Percentiles rank a stretch among this genome's conserved stretches.
Conservation (phyloP, 306 rosid genomes). For the Acacia acuminata region DNA sequence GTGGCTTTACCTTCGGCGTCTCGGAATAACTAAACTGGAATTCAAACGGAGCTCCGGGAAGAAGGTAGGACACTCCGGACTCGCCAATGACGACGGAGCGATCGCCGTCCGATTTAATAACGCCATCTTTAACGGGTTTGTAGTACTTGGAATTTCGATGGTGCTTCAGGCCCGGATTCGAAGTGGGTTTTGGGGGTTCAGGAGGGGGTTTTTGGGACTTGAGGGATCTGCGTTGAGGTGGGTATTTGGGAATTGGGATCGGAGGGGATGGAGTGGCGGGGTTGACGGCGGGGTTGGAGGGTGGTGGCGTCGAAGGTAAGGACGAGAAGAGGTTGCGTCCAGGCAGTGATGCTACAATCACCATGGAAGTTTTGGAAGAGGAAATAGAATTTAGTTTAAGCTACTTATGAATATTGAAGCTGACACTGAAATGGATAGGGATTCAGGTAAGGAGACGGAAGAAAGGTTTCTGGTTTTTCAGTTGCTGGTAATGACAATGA, state of each 20-base stretch:
- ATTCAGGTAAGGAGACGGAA: background rate
- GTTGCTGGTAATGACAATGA: background rate
- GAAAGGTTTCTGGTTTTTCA: conserved; percentile 34
- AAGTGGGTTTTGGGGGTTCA: conserved; percentile 16
- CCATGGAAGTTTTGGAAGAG: conserved; percentile 39
- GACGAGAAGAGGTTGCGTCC: conserved; percentile 78
- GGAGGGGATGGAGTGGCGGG: conserved; percentile 33
- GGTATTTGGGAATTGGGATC: conserved; percentile 47
- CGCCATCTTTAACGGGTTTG: conserved; percentile 64
- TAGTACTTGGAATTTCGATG: conserved; percentile 75
- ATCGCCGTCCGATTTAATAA: conserved; percentile 60
- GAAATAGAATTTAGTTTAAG: background rate
- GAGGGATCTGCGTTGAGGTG: conserved; percentile 51
- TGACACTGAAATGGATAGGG: background rate
- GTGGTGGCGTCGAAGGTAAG: conserved; percentile 60
- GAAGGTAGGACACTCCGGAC: conserved; percentile 81
- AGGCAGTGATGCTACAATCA: conserved; percentile 58
- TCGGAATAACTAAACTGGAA: conserved; percentile 93
- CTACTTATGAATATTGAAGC: background rate
- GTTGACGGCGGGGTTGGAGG: background rate
- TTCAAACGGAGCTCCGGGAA: conserved; percentile 95
- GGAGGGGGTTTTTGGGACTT: conserved; percentile 35
- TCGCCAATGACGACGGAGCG: conserved; percentile 81
- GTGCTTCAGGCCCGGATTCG: conserved; percentile 62
- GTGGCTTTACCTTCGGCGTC: conserved; percentile 83